phyloP scores from a whole-genome alignment of 1,284 basidiomycete species.

The Moniliophthora roreri region DNA sequence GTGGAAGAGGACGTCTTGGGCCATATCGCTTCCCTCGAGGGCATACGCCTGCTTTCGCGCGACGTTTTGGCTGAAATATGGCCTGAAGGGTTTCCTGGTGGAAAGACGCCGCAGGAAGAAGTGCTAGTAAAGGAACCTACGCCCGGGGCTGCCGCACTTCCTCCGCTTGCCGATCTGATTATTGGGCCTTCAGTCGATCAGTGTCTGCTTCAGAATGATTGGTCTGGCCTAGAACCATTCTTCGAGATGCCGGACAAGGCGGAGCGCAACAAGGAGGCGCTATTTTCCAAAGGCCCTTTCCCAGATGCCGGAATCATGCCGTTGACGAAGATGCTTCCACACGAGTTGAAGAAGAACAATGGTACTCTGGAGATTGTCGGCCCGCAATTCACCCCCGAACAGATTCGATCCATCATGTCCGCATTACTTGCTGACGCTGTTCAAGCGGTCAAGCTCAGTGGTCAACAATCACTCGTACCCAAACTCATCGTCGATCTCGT shows the following conservation, averaged over 20 bases:
- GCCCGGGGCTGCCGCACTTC: conserved; percentile 10
- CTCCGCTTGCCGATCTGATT: conserved; percentile 27
- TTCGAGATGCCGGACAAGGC: conserved; percentile 26
- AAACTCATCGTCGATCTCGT: conserved; percentile 17
- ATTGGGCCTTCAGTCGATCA: conserved; percentile 25
- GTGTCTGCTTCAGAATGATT: conserved; percentile 23
- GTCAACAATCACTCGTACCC: conserved; percentile 20
- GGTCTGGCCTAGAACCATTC: conserved; percentile 23
- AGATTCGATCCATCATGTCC: conserved; percentile 20
- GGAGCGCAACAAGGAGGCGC: conserved; percentile 14
- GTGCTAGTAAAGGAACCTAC: no score
- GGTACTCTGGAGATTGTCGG: conserved; percentile 21
- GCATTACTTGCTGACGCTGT: conserved; percentile 8
- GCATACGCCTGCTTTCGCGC: conserved; percentile 19
- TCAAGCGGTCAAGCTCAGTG: conserved; percentile 26
- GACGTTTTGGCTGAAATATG: conserved; percentile 27
- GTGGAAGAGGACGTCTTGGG: conserved; percentile 15
- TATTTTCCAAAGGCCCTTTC: conserved; percentile 22
- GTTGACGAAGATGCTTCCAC: conserved; percentile 17
- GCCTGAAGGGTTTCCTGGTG: conserved; percentile 18
- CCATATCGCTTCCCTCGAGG: conserved; percentile 16
- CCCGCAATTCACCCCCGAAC: conserved; percentile 18
- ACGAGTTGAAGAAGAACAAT: conserved; percentile 15
- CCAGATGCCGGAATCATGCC: conserved; percentile 23
- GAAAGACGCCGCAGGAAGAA: background rate